Evolutionary conservation across 208 protist species (phyloP).

Genomic region (Trichomonas gallinae): DNA sequence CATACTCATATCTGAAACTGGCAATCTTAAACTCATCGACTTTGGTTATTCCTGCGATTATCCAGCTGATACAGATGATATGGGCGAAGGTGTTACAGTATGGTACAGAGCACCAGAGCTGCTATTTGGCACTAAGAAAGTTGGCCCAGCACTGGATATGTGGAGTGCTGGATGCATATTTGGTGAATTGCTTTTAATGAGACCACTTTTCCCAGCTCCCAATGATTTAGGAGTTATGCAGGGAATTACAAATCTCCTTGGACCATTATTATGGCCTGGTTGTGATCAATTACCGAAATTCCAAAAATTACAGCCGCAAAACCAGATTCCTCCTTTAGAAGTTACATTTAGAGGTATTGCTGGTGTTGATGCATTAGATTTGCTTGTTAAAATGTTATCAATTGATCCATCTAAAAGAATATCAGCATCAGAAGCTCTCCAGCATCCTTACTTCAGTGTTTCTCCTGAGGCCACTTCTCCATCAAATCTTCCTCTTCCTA

Average conservation of each 20-base stretch:
- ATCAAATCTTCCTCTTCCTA: not conserved
- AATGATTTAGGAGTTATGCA: not conserved
- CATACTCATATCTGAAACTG: not conserved
- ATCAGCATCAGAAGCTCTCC: not conserved
- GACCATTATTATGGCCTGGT: not conserved
- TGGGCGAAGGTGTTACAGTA: conserved; percentile 57
- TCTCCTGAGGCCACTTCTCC: not conserved
- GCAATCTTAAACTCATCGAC: not conserved
- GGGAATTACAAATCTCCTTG: not conserved
- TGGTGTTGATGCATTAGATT: not conserved
- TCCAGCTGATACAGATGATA: not conserved
- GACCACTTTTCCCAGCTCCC: conserved; percentile 32
- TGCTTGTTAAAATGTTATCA: not conserved
- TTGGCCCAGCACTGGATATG: conserved; percentile 51
- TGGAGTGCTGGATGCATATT: conserved; percentile 48
- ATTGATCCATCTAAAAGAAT: conserved; percentile 6
- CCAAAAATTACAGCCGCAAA: not conserved
- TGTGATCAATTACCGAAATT: not conserved
- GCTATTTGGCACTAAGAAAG: conserved; percentile 61
- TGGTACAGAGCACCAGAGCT: conserved; percentile 79
- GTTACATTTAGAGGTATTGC: not conserved
- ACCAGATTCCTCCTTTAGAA: not conserved
- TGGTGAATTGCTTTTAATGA: conserved; percentile 36
- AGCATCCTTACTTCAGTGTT: not conserved
- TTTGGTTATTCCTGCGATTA: not conserved